Conservation (phyloP, 345 rosid species). For the Capsella bursapastoris region DNA sequence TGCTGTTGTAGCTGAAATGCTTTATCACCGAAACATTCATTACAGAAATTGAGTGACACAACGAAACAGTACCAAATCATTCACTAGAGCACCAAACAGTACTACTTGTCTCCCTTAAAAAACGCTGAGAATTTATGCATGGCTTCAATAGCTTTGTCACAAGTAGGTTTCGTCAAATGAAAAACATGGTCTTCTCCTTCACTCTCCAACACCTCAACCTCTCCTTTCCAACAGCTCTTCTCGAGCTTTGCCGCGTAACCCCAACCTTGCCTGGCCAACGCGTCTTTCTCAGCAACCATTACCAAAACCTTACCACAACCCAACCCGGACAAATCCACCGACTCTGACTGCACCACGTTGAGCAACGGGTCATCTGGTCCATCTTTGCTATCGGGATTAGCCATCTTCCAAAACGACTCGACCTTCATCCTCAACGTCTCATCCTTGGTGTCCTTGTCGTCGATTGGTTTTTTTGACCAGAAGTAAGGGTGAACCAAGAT, state of each 20-base stretch:
- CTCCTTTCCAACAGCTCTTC: slow-evolving; percentile 55
- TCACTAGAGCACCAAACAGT: neutral
- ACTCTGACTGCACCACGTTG: slow-evolving; percentile 49
- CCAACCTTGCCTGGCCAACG: slow-evolving; percentile 51
- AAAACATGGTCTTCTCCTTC: slow-evolving; percentile 58
- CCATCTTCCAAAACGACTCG: slow-evolving; percentile 44
- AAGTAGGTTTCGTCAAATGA: slow-evolving; percentile 46
- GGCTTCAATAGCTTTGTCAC: slow-evolving; percentile 45
- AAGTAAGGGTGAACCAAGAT: slow-evolving; percentile 63
- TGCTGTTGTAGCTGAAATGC: neutral
- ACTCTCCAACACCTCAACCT: slow-evolving; percentile 46
- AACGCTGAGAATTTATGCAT: slow-evolving; percentile 39
- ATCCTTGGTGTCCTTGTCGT: slow-evolving; percentile 44
- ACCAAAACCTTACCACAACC: slow-evolving; percentile 53
- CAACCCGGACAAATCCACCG: slow-evolving; percentile 46
- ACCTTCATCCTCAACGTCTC: slow-evolving; percentile 45
- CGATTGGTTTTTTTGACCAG: slow-evolving; percentile 44
- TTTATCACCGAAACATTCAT: slow-evolving; percentile 5
- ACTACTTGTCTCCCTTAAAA: slow-evolving; percentile 25
- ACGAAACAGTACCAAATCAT: neutral
- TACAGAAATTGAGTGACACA: neutral
- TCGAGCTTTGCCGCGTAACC: slow-evolving; percentile 49
- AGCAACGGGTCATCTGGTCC: slow-evolving; percentile 60
- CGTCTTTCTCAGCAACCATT: slow-evolving; percentile 54
- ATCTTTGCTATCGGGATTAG: slow-evolving; percentile 45